Base-by-base conservation (phyloP, 1,284 basidiomycete genomes). In the Ustilago esculenta region DNA sequence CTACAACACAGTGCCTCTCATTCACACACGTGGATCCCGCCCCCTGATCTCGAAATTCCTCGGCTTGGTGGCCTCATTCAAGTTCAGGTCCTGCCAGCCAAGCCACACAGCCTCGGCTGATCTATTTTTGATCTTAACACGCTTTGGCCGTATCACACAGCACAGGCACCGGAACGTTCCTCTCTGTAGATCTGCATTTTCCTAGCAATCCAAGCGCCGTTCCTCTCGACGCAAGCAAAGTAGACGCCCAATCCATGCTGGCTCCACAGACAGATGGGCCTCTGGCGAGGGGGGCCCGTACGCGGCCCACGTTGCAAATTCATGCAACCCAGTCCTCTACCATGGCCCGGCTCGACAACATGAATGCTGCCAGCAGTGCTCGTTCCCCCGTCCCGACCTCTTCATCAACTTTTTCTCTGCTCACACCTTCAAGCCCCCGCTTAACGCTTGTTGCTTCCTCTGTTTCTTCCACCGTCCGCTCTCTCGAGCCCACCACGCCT, bases 271-370 rank as follows among this genome's bases (percentile, higher is more conserved):
- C 44, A 2, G 21, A 36, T 8, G 34, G 44, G n/a, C 10, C 33
- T 46, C 44, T 24, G 34, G 33, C 20, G 23, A 27, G n/a, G 24
- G 24, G 33, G 29, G 12, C 23, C 27, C 46, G 46, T 35, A 27
- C 54, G 7, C 12, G 6, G 32, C 46, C n/a, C 41, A 27, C 54
- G 7, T 29, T 29, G 32, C 46, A 21, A 23, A 41, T 59, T 37
- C 56, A 52, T 48, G 49, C 27, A 17, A 17, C 24, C 6, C 44
- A 32, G 11, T 43, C 44, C 21, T 25, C 40, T 14, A 34, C 44
- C 24, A 11, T 43, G 20, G 29, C 27, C 1, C 33, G 40, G 39
- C 25, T 37, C 29, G 34, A 30, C 30, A 45, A 27, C 29, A 39
- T 17, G 36, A 45, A 39, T 18, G 14, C 23, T 7, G 11, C 10